These are phyloP conservation scores for Malassezia pachydermatis DNA, from an alignment of 1,284 basidiomycete genomes.

Conservation along the genomic window DNA sequence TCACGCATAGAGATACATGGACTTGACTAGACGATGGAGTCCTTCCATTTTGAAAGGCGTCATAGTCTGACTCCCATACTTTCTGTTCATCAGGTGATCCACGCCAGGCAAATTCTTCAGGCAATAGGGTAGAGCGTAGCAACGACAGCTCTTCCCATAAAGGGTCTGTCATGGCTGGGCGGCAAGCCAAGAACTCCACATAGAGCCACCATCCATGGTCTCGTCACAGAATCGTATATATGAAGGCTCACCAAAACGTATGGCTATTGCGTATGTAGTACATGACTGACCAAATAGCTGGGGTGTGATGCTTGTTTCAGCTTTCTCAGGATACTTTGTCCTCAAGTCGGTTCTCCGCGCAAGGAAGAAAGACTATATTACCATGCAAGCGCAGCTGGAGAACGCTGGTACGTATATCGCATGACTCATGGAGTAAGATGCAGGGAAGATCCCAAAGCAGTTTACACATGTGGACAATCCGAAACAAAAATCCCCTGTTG, in stretches of 20 bases:
- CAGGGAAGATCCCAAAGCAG: neutral
- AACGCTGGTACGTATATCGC: conserved; percentile 1
- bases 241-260: conserved; percentile 10
- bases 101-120: conserved; percentile 14
- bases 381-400: conserved; percentile 3
- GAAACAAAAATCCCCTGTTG: conserved; percentile 2
- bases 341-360: conserved; percentile 3
- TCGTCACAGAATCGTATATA: neutral
- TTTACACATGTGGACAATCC: neutral
- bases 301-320: conserved; percentile 6
- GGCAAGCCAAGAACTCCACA: neutral
- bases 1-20: conserved; percentile 9
- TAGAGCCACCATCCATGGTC: neutral
- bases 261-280: conserved; percentile 10
- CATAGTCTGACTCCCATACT: neutral
- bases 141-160: conserved; percentile 8
- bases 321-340: conserved; percentile 4
- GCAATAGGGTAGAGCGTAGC: conserved; percentile 4
- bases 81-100: conserved; percentile 4
- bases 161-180: neutral
- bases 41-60: neutral
- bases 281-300: conserved; percentile 8
- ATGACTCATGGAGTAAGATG: neutral
- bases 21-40: neutral
- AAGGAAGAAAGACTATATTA: conserved; percentile 11